Conservation (phyloP, 805 yeast species). For the Saccharomycopsis sp. region DNA sequence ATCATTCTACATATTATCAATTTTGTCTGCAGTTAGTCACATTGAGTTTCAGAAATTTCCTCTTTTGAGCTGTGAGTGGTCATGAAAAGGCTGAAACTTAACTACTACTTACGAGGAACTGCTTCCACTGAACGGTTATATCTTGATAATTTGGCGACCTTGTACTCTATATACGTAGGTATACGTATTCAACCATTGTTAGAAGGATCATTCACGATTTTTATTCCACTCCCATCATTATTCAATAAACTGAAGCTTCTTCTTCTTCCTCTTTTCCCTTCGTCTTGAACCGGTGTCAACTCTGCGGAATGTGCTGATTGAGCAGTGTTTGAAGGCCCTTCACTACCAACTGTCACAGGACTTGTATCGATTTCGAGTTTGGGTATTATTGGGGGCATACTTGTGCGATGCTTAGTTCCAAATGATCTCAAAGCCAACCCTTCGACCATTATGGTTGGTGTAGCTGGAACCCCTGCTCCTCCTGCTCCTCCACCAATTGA, state of each 20-base stretch:
- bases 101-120: too few species aligned
- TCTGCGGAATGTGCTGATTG: not conserved
- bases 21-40: too few species aligned
- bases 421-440: constrained; percentile 20
- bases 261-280: not conserved
- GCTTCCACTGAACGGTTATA: too few species aligned
- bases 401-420: constrained; percentile 19
- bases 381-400: too few species aligned
- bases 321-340: not conserved
- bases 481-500: not conserved
- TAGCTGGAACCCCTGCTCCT: not conserved
- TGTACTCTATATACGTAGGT: too few species aligned
- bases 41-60: too few species aligned
- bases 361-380: not conserved
- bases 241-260: constrained; percentile 15
- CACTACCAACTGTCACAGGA: not conserved
- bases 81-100: too few species aligned
- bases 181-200: not conserved
- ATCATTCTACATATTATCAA: too few species aligned
- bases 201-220: too few species aligned
- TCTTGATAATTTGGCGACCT: too few species aligned
- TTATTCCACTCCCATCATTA: too few species aligned
- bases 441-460: constrained; percentile 21
- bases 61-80: too few species aligned
- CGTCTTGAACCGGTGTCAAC: constrained; percentile 4